Percentiles rank a stretch among this genome's conserved stretches.
phyloP scores from a whole-genome alignment of 352 stramenopile genomes.

The Thalassiosira gravida region DNA sequence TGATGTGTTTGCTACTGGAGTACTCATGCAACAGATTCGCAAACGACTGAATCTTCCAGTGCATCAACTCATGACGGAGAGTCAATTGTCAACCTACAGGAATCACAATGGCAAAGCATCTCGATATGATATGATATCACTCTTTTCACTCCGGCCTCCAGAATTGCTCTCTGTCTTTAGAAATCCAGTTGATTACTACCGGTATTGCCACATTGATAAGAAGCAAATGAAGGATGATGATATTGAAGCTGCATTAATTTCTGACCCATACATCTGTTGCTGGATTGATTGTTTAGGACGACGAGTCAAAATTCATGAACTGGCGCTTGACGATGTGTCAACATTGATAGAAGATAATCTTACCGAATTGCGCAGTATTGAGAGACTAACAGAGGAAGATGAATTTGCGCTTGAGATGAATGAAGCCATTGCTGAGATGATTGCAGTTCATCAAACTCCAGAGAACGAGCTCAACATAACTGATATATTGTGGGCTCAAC shows the following conservation, averaged over 20 bases:
- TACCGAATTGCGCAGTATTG: not conserved
- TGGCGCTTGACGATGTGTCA: conserved; percentile 8
- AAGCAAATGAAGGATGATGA: not conserved
- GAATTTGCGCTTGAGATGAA: not conserved
- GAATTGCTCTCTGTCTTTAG: conserved; percentile 12
- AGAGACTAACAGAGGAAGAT: not conserved
- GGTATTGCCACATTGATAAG: conserved; percentile 22
- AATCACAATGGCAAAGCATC: conserved; percentile 8
- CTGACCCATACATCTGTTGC: not conserved
- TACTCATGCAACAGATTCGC: not conserved
- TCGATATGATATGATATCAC: conserved; percentile 25
- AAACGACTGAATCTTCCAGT: conserved; percentile 9
- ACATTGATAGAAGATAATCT: conserved; percentile 21
- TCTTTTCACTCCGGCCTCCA: conserved; percentile 20
- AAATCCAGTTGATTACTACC: conserved; percentile 23
- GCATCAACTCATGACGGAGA: conserved; percentile 5
- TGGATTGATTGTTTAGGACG: conserved; percentile 12
- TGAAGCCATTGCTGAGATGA: conserved; percentile 10
- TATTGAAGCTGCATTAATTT: not conserved
- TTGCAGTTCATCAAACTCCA: conserved; percentile 2
- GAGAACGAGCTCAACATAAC: conserved; percentile 1
- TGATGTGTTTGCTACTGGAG: conserved; percentile 7
- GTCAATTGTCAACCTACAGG: not conserved
- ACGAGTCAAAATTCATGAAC: not conserved
- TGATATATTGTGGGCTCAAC: conserved; percentile 5